Base-by-base conservation (phyloP, 192 early-diverging fungal species). In the Coemansia sp. region DNA sequence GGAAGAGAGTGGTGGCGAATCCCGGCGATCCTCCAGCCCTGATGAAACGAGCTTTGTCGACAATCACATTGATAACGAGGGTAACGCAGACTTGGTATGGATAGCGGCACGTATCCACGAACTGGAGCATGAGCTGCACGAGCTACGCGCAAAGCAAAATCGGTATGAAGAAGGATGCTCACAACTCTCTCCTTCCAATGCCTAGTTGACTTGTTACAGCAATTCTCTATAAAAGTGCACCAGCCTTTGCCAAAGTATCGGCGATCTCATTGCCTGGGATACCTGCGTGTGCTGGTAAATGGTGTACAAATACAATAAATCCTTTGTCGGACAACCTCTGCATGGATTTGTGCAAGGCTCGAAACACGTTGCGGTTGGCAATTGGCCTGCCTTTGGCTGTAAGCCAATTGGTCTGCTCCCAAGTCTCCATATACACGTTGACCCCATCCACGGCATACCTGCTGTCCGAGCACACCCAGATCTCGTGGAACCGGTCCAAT, bases 391-490 rank as follows among this genome's bases (percentile, higher is more conserved):
- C 78, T 46, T 80, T 80, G 50, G 69, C 62, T 0, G 73, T 75
- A 5, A 69, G 36, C 78, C 78, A 80, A 34, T 59, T 53, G 20
- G 68, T 35, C 28, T 33, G 40, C 45, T 66, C 62, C 78, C 78
- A 80, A 16, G 69, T 48, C 56, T 80, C 78, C 38, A 60, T 66
- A 37, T 75, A 38, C 21, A 80, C 46, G n/a, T 80, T 80, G 42
- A 72, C 69, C 0, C 69, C 78, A 20, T 80, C 69, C n/a, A 80
- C 78, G 10, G 69, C 78, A 26, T 75, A 75, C 57, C 65, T 59
- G 66, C 78, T 80, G 42, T 80, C 78, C 10, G 78, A 71, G 60
- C 78, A 80, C 5, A 75, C 45, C 78, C 78, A 80, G 9, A 80
- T 64, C 48, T 80, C 78, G 20, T 48, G 56, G 9, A 58, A 8